Evolutionary conservation across 1,284 basidiomycete genomes (phyloP), one percentile per base, ranked within the genome.

Genomic region (Sanghuangporus weigelae): DNA sequence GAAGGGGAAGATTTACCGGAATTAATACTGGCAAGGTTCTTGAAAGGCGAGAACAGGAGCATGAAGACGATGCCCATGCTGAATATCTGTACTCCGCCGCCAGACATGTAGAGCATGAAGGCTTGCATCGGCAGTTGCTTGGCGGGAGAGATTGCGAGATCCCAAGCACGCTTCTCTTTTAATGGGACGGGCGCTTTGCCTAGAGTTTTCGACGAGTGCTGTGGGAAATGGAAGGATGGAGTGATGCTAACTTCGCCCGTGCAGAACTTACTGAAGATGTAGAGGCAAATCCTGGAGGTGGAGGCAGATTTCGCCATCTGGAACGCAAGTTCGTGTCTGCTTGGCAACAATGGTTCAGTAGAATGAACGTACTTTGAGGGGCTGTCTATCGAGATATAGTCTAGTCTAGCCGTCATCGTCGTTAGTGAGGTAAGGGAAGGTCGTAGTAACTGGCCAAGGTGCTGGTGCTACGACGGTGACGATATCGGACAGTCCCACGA

Each of bases 61-160:
- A 94, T 94, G 72, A 93, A 89, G 42, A 96, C 90, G 74, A 94
- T 95, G 51, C 93, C 93, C 78, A 96, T 92, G 74, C 92, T 95
- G 75, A 96, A 96, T 58, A 96, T 90, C 76, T 96, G 94, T 11
- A 96, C 89, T 51, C 93, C 92, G 31, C 92, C 89, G 48, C 94
- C 94, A 26, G 93, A 95, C 88, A 96, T 95, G 83, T 96, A 96
- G 50, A 96, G 81, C 94, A 96, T 96, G 78, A 96, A 90, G 1
- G 87, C 92, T 72, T 96, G 93, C 94, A 96, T 96, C 3, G 94
- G 94, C 23, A 96, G 81, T 11, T 87, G 86, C 75, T 96, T 95
- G 49, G 91, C 92, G 0, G 93, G 93, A 50, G 85, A 79, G 60
- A 90, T 82, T 44, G 93, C 93, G 59, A 94, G 79, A 67, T 95